A percentile compares a stretch with the other conserved stretches of the same genome.
phyloP scores from a whole-genome alignment of 2,329 filamentous ascomycete species.

The Chaetomiaceae sp. region DNA sequence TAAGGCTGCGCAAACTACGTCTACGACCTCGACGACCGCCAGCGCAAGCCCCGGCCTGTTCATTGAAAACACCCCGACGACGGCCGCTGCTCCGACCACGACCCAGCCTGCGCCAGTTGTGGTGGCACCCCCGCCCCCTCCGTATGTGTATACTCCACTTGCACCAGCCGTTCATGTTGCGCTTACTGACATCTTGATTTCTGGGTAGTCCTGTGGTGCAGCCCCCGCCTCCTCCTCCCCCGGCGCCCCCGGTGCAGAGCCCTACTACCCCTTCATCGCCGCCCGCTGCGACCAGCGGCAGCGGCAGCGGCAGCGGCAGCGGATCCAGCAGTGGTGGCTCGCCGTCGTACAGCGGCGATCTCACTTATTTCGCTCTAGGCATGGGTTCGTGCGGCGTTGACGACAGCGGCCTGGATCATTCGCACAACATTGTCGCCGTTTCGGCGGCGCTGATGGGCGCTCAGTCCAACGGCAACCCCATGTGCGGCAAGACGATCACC shows the following conservation, averaged over 20 bases:
- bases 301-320: constrained; percentile 17
- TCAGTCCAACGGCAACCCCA: constrained; percentile 59
- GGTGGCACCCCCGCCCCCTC: constrained; percentile 21
- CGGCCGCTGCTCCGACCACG: constrained; percentile 18
- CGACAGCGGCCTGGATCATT: constrained; percentile 49
- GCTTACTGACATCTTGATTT: constrained; percentile 13
- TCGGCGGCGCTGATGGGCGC: constrained; percentile 57
- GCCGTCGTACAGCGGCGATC: constrained; percentile 49
- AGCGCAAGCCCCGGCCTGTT: constrained; percentile 29
- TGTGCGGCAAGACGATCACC: constrained; percentile 63
- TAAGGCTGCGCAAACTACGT: constrained; percentile 17
- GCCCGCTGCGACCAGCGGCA: not conserved
- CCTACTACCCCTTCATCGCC: not conserved
- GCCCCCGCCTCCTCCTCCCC: constrained; percentile 22
- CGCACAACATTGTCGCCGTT: constrained; percentile 62
- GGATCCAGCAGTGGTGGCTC: constrained; percentile 24
- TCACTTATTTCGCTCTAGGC: constrained; percentile 69
- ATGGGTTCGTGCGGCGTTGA: constrained; percentile 62
- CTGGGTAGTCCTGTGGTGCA: constrained; percentile 12
- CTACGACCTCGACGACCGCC: constrained; percentile 23
- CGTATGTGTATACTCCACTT: constrained; percentile 11
- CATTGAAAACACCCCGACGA: constrained; percentile 26
- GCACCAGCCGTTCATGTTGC: constrained; percentile 7
- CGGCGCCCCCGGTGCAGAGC: constrained; percentile 12
- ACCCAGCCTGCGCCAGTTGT: constrained; percentile 2